Base-by-base conservation (phyloP, 768 basidiomycete genomes). In the Chalciporus piperatus region DNA sequence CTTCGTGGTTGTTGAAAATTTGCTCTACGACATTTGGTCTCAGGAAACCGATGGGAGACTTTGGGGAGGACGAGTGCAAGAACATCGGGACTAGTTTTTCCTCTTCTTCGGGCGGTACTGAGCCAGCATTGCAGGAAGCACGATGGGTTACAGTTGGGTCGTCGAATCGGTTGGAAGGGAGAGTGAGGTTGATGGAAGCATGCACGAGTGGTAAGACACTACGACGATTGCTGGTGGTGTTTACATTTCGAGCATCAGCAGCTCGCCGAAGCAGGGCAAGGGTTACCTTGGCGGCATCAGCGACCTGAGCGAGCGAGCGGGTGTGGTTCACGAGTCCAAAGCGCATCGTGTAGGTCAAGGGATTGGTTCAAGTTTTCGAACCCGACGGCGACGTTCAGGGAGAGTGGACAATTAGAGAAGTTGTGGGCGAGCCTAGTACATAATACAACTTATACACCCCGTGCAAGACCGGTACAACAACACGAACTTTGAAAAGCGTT, bases 161-260 rank as follows among this genome's bases (percentile, higher is more conserved):
- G 20, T 64, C 23, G 41, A 65, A 69, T 13, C 56, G 61, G 22
- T 65, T 59, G 5, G 50, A 16, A 28, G 65, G 67, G 13, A 67
- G 64, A 33, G 48, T 22, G 20, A 69, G 62, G 41, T 66, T 67
- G 50, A 65, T 52, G 13, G 65, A 53, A 16, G 59, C 58, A 20
- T 48, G 56, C 20, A 69, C 61, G 1, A 66, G 47, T 14, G 64
- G 57, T 22, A 68, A 48, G 10, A 64, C 13, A 35, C 56, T 58
- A 11, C 6, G 48, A n/a, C 13, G 56, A 19, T 22, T 16, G 3
- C n/a, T 14, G 16, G 25, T 12, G 16, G 49, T 46, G 16, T 28
- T 54, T 25, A 45, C 8, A 25, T 10, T 8, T 37, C 55, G 56
- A 55, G 25, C 30, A 22, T 22, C 22, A 10, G 30, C 30, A 10